Evolutionary conservation across 2,329 filamentous ascomycete species (phyloP).

Genomic region (Bertia moriformis): DNA sequence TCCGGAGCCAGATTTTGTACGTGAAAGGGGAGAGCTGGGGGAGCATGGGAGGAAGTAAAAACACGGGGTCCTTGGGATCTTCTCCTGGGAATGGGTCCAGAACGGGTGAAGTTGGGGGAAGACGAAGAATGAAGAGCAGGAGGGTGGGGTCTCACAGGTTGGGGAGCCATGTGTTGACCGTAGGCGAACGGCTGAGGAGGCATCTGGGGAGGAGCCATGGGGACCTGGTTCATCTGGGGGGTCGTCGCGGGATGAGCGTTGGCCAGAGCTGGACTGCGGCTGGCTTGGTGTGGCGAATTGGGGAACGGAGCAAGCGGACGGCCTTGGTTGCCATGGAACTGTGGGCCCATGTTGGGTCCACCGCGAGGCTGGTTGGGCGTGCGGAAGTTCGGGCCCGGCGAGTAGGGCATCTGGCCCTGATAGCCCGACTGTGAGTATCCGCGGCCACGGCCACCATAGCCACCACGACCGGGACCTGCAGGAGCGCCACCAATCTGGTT

Average conservation of each 20-base stretch:
- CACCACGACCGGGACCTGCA: neutral
- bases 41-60: neutral
- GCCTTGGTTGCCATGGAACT: conserved; percentile 26
- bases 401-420: neutral
- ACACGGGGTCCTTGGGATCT: neutral
- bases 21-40: neutral
- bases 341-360: conserved; percentile 21
- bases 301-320: conserved; percentile 18
- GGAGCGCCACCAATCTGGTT: neutral
- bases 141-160: conserved; percentile 42
- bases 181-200: conserved; percentile 42
- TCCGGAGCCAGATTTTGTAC: conserved; percentile 52
- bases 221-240: conserved; percentile 43
- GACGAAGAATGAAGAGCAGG: conserved; percentile 38
- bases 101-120: conserved; percentile 10
- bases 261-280: conserved; percentile 12
- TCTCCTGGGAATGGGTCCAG: neutral
- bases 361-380: conserved; percentile 30
- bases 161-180: conserved; percentile 45
- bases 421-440: conserved; percentile 1
- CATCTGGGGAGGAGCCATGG: conserved; percentile 29
- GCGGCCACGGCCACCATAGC: conserved; percentile 1
- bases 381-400: neutral
- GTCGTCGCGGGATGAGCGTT: conserved; percentile 41
- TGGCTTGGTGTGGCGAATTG: neutral